These are phyloP conservation scores for Fusarium acutatum DNA, from an alignment of 2,329 filamentous ascomycete genomes.

Conservation along the genomic window DNA sequence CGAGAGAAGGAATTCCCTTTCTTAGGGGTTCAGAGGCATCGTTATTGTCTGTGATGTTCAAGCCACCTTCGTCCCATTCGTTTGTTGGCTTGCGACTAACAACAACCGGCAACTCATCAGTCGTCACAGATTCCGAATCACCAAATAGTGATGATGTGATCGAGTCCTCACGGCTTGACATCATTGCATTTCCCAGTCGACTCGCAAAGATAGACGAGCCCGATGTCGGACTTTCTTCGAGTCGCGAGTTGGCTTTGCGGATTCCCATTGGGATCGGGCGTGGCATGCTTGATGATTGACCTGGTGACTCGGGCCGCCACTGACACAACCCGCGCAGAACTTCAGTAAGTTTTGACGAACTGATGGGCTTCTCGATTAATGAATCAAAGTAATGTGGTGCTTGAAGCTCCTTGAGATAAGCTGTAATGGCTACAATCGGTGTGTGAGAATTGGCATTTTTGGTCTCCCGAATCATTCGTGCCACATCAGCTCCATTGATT, in stretches of 20 bases:
- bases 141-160: slow-evolving; percentile 89
- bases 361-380: slow-evolving; percentile 95
- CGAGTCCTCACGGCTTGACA: slow-evolving; percentile 87
- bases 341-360: slow-evolving; percentile 88
- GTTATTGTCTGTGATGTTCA: slow-evolving; percentile 74
- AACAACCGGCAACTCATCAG: slow-evolving; percentile 80
- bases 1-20: slow-evolving; percentile 61
- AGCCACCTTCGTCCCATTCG: slow-evolving; percentile 81
- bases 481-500: slow-evolving; percentile 93
- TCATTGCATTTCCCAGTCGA: slow-evolving; percentile 77
- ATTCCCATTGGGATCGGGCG: slow-evolving; percentile 71
- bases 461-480: slow-evolving; percentile 96
- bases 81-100: slow-evolving; percentile 77
- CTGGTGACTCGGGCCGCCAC: slow-evolving; percentile 81
- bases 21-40: slow-evolving; percentile 46
- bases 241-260: slow-evolving; percentile 68
- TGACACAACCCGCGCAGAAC: slow-evolving; percentile 88
- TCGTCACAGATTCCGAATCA: slow-evolving; percentile 80
- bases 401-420: slow-evolving; percentile 96
- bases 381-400: slow-evolving; percentile 96
- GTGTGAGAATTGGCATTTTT: slow-evolving; percentile 95
- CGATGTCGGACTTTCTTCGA: slow-evolving; percentile 86
- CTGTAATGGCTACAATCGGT: slow-evolving; percentile 94
- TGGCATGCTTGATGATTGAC: slow-evolving; percentile 56
- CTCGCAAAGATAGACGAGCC: slow-evolving; percentile 76